A percentile compares a stretch with the other conserved stretches of the same genome.
These are phyloP conservation scores for Chytriomyces confervae DNA, from an alignment of 192 early-diverging fungal genomes.

Conservation along the genomic window DNA sequence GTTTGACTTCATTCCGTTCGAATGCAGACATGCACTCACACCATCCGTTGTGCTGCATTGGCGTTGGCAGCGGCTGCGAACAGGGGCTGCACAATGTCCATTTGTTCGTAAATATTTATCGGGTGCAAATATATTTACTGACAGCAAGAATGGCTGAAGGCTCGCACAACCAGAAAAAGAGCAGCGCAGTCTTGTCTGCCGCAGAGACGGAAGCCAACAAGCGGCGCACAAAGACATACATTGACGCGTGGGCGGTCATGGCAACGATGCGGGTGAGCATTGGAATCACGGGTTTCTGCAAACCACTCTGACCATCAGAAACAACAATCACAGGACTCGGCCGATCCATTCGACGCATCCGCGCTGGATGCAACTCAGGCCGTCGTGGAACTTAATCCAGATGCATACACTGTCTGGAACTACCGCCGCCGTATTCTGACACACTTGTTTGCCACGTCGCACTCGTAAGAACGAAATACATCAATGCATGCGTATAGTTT, in stretches of 20 bases:
- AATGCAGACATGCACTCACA: too few relatives aligned
- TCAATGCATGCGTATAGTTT: not conserved
- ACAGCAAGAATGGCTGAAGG: not conserved
- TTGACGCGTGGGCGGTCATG: not conserved
- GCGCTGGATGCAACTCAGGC: conserved; percentile 70
- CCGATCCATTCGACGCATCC: conserved; percentile 36
- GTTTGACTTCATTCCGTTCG: too few relatives aligned
- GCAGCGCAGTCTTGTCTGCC: not conserved
- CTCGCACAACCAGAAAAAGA: conserved; percentile 24
- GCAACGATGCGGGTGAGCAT: not conserved
- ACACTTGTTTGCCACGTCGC: conserved; percentile 4
- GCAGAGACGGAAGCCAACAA: conserved; percentile 3
- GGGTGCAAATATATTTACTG: not conserved
- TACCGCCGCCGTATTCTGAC: conserved; percentile 77
- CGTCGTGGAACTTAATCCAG: conserved; percentile 83
- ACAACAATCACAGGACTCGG: not conserved
- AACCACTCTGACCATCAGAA: too few relatives aligned
- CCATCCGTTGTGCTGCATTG: too few relatives aligned
- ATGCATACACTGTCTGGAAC: conserved; percentile 96
- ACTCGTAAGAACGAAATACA: too few relatives aligned
- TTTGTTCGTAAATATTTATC: too few relatives aligned
- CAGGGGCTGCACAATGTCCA: too few relatives aligned
- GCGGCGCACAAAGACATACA: not conserved
- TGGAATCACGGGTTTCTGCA: not conserved
- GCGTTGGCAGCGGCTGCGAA: too few relatives aligned